These are phyloP conservation scores for Zelonia costaricensis DNA, from an alignment of 208 protist genomes.

Conservation along the genomic window DNA sequence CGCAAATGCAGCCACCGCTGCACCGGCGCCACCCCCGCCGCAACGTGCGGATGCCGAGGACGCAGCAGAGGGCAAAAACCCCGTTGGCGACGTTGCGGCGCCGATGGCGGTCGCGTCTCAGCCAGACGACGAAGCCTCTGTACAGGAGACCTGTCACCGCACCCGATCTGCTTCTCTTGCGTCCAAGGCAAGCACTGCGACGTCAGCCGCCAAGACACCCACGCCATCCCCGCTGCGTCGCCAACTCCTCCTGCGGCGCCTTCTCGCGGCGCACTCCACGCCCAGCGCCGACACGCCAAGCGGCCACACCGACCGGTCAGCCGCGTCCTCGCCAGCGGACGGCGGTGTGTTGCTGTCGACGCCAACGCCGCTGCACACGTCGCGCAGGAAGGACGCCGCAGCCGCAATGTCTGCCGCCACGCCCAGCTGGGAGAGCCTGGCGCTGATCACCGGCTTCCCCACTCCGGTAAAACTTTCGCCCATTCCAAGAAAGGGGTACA, in stretches of 20 bases:
- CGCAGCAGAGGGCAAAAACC: too few species aligned
- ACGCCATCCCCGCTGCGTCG: constrained; percentile 8
- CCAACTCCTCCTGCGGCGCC: constrained; percentile 1
- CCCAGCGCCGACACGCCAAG: constrained; percentile 13
- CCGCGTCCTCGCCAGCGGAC: neutral
- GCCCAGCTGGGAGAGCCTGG: constrained; percentile 19
- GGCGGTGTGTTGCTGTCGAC: neutral
- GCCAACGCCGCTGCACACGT: constrained; percentile 5
- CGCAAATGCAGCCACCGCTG: neutral
- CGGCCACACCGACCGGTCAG: neutral
- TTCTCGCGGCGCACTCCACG: constrained; percentile 3
- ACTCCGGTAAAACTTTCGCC: constrained; percentile 61
- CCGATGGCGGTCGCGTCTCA: too few species aligned
- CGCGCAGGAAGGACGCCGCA: constrained; percentile 4
- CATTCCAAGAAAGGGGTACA: constrained; percentile 48
- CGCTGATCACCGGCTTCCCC: constrained; percentile 47
- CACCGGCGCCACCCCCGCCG: too few species aligned
- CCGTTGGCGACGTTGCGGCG: too few species aligned
- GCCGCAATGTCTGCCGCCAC: neutral
- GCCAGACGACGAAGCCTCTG: too few species aligned
- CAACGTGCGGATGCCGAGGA: too few species aligned
- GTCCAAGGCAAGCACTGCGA: neutral
- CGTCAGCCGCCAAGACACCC: neutral
- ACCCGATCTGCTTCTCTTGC: too few species aligned
- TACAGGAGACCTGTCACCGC: too few species aligned